These are phyloP conservation scores for Dactylorhiza incarnata DNA, from an alignment of 106 monocot species.

Conservation along the genomic window DNA sequence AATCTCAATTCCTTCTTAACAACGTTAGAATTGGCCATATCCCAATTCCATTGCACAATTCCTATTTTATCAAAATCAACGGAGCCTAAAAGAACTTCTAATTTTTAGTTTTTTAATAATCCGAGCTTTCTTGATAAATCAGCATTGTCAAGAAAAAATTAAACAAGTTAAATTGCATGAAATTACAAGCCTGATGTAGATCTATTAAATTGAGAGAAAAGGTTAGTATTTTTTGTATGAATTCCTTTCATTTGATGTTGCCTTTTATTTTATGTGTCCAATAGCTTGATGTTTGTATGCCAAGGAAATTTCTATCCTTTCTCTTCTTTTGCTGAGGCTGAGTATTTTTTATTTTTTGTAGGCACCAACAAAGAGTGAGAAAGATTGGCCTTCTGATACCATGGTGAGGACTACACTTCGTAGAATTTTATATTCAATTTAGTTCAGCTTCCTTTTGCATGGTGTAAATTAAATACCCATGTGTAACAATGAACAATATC, in stretches of 20 bases:
- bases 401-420: conserved; percentile 39
- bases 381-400: conserved; percentile 85
- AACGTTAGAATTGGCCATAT: too few species aligned
- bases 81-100: too few species aligned
- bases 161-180: neutral
- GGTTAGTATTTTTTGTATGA: neutral
- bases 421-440: neutral
- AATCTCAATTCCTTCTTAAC: too few species aligned
- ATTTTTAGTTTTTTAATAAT: neutral
- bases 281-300: neutral
- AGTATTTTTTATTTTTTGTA: conserved; percentile 15
- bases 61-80: too few species aligned
- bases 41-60: too few species aligned
- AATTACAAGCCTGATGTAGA: neutral
- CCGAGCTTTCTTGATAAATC: neutral
- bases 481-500: neutral
- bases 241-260: neutral
- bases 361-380: conserved; percentile 95
- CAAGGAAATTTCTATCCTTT: neutral
- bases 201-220: neutral
- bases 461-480: neutral
- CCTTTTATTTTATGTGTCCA: neutral
- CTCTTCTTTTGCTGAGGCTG: neutral
- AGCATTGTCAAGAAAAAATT: neutral
- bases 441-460: neutral